Conservation (phyloP, 768 basidiomycete species). For the Hemileccinum impolitum region DNA sequence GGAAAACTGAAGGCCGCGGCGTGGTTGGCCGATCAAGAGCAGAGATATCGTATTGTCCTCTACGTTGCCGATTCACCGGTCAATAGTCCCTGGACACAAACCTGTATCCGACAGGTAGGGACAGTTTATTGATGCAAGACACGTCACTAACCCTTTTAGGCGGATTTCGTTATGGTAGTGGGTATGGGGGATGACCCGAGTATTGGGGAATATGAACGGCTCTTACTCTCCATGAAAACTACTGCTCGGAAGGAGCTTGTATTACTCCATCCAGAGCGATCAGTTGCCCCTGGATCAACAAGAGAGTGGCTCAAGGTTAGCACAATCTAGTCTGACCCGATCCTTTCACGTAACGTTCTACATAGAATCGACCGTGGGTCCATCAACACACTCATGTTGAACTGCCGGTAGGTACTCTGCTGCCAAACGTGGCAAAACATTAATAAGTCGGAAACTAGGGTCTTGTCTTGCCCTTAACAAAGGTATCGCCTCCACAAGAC, state of each 20-base stretch:
- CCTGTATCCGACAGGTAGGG: slow-evolving; percentile 88
- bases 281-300: slow-evolving; percentile 86
- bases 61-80: slow-evolving; percentile 97
- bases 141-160: slow-evolving; percentile 40
- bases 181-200: slow-evolving; percentile 91
- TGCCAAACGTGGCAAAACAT: neutral
- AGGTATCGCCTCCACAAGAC: slow-evolving; percentile 64
- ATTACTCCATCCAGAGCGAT: slow-evolving; percentile 87
- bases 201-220: slow-evolving; percentile 91
- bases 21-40: slow-evolving; percentile 95
- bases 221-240: slow-evolving; percentile 93
- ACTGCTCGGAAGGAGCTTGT: slow-evolving; percentile 98
- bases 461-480: slow-evolving; percentile 60
- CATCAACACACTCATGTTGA: slow-evolving; percentile 97
- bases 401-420: slow-evolving; percentile 55
- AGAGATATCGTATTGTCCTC: slow-evolving; percentile 87
- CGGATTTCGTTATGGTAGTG: slow-evolving; percentile 91
- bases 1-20: slow-evolving; percentile 91
- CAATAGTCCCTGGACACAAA: slow-evolving; percentile 96
- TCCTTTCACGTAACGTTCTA: slow-evolving; percentile 3
- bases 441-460: slow-evolving; percentile 46
- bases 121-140: neutral
- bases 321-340: slow-evolving; percentile 2
- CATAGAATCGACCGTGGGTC: slow-evolving; percentile 89
- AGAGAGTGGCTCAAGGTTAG: slow-evolving; percentile 91